Evolutionary conservation across 2,329 filamentous ascomycete species (phyloP).

Genomic region (Hypoxylon sp.): DNA sequence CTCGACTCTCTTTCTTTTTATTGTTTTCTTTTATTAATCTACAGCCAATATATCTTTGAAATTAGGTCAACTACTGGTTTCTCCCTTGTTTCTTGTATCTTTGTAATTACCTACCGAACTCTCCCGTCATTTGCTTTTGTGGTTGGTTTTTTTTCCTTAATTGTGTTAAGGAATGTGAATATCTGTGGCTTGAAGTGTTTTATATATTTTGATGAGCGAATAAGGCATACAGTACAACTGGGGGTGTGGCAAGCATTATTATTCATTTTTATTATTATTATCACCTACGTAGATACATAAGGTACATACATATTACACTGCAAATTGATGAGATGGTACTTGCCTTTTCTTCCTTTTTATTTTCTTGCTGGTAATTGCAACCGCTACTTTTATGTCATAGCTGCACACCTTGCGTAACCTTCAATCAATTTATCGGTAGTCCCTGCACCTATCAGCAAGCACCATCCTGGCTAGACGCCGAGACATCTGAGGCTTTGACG

Average conservation of each 20-base stretch:
- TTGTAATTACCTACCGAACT: constrained; percentile 27
- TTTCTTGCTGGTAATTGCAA: constrained; percentile 10
- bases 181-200: constrained; percentile 41
- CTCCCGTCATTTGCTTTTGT: constrained; percentile 19
- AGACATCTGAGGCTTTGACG: constrained; percentile 47
- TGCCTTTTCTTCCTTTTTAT: constrained; percentile 6
- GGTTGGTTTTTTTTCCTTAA: constrained; percentile 9
- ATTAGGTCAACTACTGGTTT: constrained; percentile 11
- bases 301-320: no score
- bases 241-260: constrained; percentile 15
- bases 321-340: no score
- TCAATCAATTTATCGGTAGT: constrained; percentile 36
- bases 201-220: constrained; percentile 39
- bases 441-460: constrained; percentile 35
- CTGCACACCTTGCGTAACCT: constrained; percentile 15
- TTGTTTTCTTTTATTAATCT: constrained; percentile 25
- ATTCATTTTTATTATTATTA: constrained; percentile 10
- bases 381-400: constrained; percentile 31
- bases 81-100: constrained; percentile 7
- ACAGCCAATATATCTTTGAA: constrained; percentile 34
- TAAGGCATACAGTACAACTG: constrained; percentile 29
- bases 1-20: constrained; percentile 3
- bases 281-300: no score
- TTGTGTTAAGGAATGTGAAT: constrained; percentile 23
- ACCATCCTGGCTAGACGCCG: constrained; percentile 31